Evolutionary conservation across 495 filamentous ascomycete genomes (phyloP).

Genomic region (Neurospora intermedia): DNA sequence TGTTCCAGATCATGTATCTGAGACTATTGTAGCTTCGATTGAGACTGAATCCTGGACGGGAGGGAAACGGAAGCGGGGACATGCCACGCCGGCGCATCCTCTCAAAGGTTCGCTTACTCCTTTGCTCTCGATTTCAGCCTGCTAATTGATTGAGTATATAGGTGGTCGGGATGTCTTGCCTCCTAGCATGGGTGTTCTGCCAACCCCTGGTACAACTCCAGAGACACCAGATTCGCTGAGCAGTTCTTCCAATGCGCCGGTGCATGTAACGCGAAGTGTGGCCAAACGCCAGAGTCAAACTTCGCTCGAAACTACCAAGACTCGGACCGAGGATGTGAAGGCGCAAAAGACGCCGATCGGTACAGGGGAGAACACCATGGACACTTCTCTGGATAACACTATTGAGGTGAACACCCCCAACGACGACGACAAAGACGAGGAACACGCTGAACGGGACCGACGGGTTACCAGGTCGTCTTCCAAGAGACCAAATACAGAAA

Average conservation of each 20-base stretch:
- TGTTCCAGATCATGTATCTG: background rate
- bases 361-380: background rate
- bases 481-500: background rate
- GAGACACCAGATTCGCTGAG: background rate
- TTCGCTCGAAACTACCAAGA: background rate
- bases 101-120: slow-evolving; percentile 19
- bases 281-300: background rate
- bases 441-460: background rate
- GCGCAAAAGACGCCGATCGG: background rate
- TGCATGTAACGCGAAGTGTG: background rate
- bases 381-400: background rate
- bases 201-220: background rate
- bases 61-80: slow-evolving; percentile 4
- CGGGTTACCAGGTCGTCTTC: background rate
- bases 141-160: background rate
- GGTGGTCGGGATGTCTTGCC: slow-evolving; percentile 13
- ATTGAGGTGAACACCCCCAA: background rate
- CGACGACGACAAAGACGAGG: background rate
- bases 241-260: background rate
- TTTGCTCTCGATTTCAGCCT: background rate
- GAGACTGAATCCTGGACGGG: background rate
- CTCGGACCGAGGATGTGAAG: background rate
- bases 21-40: background rate
- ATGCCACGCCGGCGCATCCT: slow-evolving; percentile 4
- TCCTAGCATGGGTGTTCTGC: slow-evolving; percentile 27